Conservation (phyloP, 106 monocot species). For the Amphibolis antarctica region DNA sequence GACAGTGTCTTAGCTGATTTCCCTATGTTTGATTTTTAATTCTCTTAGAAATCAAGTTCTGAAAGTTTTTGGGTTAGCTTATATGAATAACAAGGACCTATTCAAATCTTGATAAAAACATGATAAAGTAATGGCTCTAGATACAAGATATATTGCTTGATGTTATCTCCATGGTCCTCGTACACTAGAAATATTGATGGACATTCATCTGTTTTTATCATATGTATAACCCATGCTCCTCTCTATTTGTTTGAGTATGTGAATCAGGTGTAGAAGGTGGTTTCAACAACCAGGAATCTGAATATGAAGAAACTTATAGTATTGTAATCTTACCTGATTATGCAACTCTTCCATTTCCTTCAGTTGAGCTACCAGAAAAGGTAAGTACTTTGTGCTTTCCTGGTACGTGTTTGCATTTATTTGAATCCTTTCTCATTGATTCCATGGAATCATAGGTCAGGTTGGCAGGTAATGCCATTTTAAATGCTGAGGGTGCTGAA, state of each 20-base stretch:
- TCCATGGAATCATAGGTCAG: slow-evolving; percentile 48
- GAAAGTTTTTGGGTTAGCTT: too few species aligned
- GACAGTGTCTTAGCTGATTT: too few species aligned
- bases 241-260: neutral
- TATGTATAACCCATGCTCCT: slow-evolving; percentile 7
- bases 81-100: too few species aligned
- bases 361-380: slow-evolving; percentile 92
- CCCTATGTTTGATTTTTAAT: too few species aligned
- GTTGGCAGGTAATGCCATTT: slow-evolving; percentile 71
- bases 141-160: too few species aligned
- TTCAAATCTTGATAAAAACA: too few species aligned
- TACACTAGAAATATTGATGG: neutral
- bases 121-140: too few species aligned
- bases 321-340: slow-evolving; percentile 79
- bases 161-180: neutral
- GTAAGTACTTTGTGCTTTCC: slow-evolving; percentile 16
- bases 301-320: slow-evolving; percentile 66
- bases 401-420: neutral
- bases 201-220: neutral
- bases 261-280: slow-evolving; percentile 87
- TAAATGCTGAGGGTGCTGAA: slow-evolving; percentile 75
- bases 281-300: slow-evolving; percentile 78
- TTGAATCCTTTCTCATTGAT: neutral
- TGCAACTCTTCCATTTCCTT: slow-evolving; percentile 79
- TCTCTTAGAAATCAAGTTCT: too few species aligned